A percentile compares a stretch with the other conserved stretches of the same genome.
Conservation (phyloP, 2,329 filamentous ascomycete genomes). For the Catunica adiposa region DNA sequence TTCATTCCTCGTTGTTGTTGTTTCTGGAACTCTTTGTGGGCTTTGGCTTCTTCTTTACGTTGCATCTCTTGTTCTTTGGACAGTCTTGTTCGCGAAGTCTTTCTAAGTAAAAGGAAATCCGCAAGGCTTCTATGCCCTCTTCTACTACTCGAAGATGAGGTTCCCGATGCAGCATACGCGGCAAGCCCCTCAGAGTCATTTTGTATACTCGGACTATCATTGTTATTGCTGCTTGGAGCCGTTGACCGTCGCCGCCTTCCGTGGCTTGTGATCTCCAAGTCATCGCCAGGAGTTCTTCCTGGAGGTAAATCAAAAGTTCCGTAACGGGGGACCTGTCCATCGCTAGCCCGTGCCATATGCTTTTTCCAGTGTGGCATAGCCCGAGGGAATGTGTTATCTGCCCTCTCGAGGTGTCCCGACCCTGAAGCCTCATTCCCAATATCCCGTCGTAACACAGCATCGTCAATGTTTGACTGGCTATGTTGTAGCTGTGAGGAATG, state of each 20-base stretch:
- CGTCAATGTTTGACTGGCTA: neutral
- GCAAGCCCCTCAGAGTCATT: neutral
- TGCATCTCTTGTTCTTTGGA: conserved; percentile 7
- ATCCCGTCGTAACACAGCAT: neutral
- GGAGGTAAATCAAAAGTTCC: neutral
- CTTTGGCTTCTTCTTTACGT: conserved; percentile 27
- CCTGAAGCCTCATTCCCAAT: neutral
- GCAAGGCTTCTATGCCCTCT: conserved; percentile 7
- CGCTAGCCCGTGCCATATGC: neutral
- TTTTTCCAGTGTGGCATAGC: neutral
- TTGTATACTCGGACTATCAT: neutral
- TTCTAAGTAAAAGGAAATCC: conserved; percentile 5
- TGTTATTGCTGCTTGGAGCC: neutral
- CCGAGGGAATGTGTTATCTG: neutral
- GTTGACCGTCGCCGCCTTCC: neutral
- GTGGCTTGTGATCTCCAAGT: neutral
- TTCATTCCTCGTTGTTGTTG: conserved; percentile 32
- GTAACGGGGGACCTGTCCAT: neutral
- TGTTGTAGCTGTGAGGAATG: neutral
- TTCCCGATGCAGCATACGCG: neutral
- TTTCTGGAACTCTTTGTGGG: conserved; percentile 30
- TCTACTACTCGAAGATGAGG: neutral
- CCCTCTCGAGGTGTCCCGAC: neutral
- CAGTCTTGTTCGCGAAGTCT: neutral
- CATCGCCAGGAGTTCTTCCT: neutral